phyloP scores from a whole-genome alignment of 345 rosid species.

The Balakata baccata region DNA sequence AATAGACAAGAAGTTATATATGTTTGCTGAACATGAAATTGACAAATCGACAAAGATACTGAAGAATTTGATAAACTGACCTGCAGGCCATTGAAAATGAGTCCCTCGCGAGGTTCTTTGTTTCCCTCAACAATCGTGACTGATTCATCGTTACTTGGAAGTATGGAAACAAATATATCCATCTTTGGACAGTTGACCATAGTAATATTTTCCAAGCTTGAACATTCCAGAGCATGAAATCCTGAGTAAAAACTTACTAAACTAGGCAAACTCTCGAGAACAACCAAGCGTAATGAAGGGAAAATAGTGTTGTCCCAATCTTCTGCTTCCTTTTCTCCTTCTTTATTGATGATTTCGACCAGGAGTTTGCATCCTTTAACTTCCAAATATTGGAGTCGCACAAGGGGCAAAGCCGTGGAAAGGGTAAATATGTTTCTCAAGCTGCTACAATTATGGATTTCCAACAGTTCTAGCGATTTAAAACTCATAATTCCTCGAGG shows the following conservation, averaged over 20 bases:
- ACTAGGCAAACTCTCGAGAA: conserved; percentile 6
- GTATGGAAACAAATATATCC: background rate
- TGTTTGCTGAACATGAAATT: too few relatives aligned
- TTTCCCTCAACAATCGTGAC: background rate
- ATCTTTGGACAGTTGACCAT: conserved; percentile 9
- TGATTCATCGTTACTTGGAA: too few relatives aligned
- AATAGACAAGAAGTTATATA: too few relatives aligned
- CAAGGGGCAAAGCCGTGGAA: background rate
- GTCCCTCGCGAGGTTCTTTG: background rate
- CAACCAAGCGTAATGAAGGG: background rate
- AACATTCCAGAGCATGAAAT: background rate
- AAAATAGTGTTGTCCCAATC: background rate
- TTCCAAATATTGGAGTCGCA: background rate
- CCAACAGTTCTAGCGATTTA: background rate
- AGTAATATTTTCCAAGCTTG: background rate
- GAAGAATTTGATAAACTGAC: background rate
- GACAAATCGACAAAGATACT: too few relatives aligned
- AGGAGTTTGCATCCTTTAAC: background rate
- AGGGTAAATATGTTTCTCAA: conserved; percentile 12
- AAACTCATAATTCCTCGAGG: conserved; percentile 7
- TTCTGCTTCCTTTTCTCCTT: background rate
- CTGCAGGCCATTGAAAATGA: background rate
- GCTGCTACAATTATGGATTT: conserved; percentile 7
- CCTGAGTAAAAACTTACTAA: background rate
- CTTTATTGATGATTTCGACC: conserved; percentile 1